Conservation (phyloP, 1,139 yeast species). For the Nematodospora anomalae region DNA sequence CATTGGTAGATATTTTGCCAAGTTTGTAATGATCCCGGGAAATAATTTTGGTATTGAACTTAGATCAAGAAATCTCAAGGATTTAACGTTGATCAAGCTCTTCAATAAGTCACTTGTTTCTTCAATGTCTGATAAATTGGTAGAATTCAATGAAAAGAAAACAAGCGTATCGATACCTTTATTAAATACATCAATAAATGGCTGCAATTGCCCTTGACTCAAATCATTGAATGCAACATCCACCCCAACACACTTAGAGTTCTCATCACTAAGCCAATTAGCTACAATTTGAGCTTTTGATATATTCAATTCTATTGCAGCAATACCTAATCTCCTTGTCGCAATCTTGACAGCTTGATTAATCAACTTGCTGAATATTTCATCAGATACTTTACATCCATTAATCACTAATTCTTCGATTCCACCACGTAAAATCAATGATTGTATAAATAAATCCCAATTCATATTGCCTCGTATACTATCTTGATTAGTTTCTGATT, state of each 20-base stretch:
- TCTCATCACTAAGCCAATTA: slow-evolving; percentile 58
- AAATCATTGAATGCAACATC: slow-evolving; percentile 84
- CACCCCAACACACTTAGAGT: slow-evolving; percentile 68
- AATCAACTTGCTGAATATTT: slow-evolving; percentile 51
- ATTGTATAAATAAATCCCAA: slow-evolving; percentile 68
- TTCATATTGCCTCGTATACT: slow-evolving; percentile 66
- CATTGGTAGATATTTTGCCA: slow-evolving; percentile 63
- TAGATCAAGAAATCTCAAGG: slow-evolving; percentile 72
- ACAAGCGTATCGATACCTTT: slow-evolving; percentile 41
- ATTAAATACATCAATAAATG: slow-evolving; percentile 48
- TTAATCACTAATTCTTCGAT: slow-evolving; percentile 80
- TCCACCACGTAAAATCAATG: slow-evolving; percentile 63
- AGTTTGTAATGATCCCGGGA: slow-evolving; percentile 64
- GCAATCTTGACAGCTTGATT: slow-evolving; percentile 50
- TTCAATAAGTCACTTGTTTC: slow-evolving; percentile 55
- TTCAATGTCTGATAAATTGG: slow-evolving; percentile 54
- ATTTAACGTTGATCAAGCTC: slow-evolving; percentile 51
- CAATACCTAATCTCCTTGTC: slow-evolving; percentile 76
- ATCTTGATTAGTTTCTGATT: slow-evolving; percentile 45
- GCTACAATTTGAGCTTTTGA: slow-evolving; percentile 58
- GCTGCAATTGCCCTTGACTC: slow-evolving; percentile 50
- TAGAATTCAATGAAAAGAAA: slow-evolving; percentile 73
- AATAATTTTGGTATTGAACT: slow-evolving; percentile 72
- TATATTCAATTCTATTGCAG: slow-evolving; percentile 62
- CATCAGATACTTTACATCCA: slow-evolving; percentile 67